Base-by-base conservation (phyloP, 2,329 filamentous ascomycete genomes). In the Colletotrichum limetticola region DNA sequence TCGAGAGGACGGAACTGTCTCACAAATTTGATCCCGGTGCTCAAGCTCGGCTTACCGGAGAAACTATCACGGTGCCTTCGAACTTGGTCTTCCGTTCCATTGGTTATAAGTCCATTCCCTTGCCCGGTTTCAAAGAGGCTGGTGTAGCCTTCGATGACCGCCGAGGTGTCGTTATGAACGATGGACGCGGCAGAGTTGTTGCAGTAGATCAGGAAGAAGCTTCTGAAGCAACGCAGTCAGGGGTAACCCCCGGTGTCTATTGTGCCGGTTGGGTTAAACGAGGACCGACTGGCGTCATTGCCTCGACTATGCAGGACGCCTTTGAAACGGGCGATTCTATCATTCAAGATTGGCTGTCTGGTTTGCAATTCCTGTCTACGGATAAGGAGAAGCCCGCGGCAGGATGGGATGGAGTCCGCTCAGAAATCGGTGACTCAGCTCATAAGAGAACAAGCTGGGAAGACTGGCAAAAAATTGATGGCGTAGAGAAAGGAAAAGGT, bases 201-300 rank as follows among this genome's bases (percentile, higher is more conserved):
- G 85, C 78, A 78, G 85, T 76, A 77, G 82, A 75, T 14, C 77
- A 79, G 69, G 72, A 78, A 73, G 55, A 78, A 64, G 52, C 74
- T 22, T 77, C 79, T 75, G 73, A 79, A 75, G 81, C 76, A 75
- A 81, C 72, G 78, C 86, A 65, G 77, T 85, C 76, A 83, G 87
- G 74, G 78, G 85, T 76, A 79, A 89, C 80, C 78, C 90, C 92
- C 0, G 95, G 96, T 0, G 82, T 98, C 32, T 99, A 99, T 83
- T 97, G 95, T 76, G 94, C 96, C 19, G 97, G 97, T 0, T 99
- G 97, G 97, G 95, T 98, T 11, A 98, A 98, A 85, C 90, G 93
- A 46, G 97, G 97, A 0, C 96, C 97, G 0, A 98, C 95, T 0
- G 97, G 97, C 2, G 95, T 98, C 4, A 99, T 99, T 80, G 96